Evolutionary conservation across 2,329 filamentous ascomycete genomes (phyloP), one percentile per base, ranked within the genome.

Genomic region (Apiospora pterosperma): DNA sequence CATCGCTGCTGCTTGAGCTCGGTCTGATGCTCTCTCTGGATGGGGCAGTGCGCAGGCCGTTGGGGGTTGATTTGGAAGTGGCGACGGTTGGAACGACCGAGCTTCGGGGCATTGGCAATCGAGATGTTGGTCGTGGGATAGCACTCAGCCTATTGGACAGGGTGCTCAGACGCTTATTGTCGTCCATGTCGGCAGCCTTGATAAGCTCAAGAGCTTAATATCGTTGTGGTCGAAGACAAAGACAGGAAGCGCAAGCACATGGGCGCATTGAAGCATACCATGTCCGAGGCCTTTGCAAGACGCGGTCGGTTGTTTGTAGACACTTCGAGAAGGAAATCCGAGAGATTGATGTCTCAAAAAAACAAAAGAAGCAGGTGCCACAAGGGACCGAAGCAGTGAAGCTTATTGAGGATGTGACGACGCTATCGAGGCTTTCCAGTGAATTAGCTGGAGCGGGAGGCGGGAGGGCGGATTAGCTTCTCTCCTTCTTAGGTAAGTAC

Each of bases 41-140:
- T n/a, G 67, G 7, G 62, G 62, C n/a, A 60, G 66, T 58, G 71
- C 68, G 55, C 64, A 55, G 23, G 34, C 48, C 61, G 11, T 67
- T 61, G 67, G 38, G 61, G 19, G 39, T 11, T 52, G 59, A 60
- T 61, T 44, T 48, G 36, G n/a, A 23, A 59, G 68, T 61, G 8
- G 66, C 63, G 8, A 65, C 63, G 12, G 64, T 67, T 23, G 69
- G 68, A 36, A 71, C 65, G 66, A 25, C 67, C 12, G 73, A 72
- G 14, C 44, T 39, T 62, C 74, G 71, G 63, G 74, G 73, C 55
- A 74, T 58, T 38, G 74, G 74, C 23, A 76, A 71, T 66, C 74
- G 74, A 41, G 74, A 76, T 34, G 70, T 69, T 8, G 74, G 74
- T 63, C 73, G 70, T 11, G 74, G 74, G 59, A 75, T 68, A 62